Evolutionary conservation across 768 basidiomycete species (phyloP).

Genomic region (Kwoniella sp.): DNA sequence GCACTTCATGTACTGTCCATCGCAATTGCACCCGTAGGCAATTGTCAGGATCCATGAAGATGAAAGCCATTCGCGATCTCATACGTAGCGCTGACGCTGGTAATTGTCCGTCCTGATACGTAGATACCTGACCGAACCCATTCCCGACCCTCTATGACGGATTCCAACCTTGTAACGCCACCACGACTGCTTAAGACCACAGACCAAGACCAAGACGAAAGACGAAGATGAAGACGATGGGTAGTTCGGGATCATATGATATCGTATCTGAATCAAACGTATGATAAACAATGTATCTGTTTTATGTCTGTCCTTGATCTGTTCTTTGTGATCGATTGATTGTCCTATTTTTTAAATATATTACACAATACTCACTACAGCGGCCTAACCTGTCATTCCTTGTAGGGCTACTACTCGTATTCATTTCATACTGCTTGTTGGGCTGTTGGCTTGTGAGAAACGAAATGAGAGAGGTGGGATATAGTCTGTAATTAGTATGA

Average conservation of each 20-base stretch:
- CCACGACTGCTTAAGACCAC: background rate
- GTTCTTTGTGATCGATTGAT: background rate
- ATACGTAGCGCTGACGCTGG: background rate
- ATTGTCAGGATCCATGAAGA: too few species aligned
- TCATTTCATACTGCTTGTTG: too few species aligned
- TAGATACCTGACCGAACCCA: constrained; percentile 23
- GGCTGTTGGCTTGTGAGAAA: too few species aligned
- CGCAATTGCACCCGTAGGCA: too few species aligned
- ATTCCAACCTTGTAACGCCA: background rate
- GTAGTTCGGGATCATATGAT: background rate
- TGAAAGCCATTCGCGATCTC: too few species aligned
- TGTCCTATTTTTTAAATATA: background rate
- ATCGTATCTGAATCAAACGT: background rate
- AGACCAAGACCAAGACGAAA: too few species aligned
- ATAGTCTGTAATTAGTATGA: too few species aligned
- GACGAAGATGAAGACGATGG: too few species aligned
- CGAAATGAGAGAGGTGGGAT: too few species aligned
- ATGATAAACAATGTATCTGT: background rate
- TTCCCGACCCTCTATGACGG: constrained; percentile 18
- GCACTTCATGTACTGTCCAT: background rate
- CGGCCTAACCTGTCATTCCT: too few species aligned
- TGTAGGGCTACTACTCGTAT: too few species aligned
- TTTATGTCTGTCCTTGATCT: background rate
- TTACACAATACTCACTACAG: too few species aligned
- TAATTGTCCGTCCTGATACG: background rate